Evolutionary conservation across 805 yeast species (phyloP).

Genomic region (Wickerhamiella sorbophila): DNA sequence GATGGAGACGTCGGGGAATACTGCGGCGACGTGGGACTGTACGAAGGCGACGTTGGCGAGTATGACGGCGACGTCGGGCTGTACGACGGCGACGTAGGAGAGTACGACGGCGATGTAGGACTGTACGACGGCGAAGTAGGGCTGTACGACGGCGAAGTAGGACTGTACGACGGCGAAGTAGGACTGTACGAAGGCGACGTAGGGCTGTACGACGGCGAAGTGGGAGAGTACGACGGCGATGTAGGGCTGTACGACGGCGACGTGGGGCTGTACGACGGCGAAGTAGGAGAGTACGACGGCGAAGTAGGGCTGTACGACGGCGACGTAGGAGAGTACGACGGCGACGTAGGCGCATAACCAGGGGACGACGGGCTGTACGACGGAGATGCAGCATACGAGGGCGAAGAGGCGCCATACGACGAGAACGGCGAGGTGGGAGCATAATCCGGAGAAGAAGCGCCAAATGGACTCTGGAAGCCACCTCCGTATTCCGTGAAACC

Average conservation of each 20-base stretch:
- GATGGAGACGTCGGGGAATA: slow-evolving; percentile 50
- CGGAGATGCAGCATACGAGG: slow-evolving; percentile 61
- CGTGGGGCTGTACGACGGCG: slow-evolving; percentile 32
- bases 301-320: slow-evolving; percentile 67
- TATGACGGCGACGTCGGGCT: slow-evolving; percentile 53
- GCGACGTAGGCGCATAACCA: slow-evolving; percentile 52
- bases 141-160: slow-evolving; percentile 28
- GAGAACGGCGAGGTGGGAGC: slow-evolving; percentile 66
- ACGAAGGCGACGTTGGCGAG: slow-evolving; percentile 54
- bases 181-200: slow-evolving; percentile 48
- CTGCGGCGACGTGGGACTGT: slow-evolving; percentile 53
- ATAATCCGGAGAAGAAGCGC: slow-evolving; percentile 43
- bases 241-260: slow-evolving; percentile 18
- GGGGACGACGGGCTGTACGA: slow-evolving; percentile 58
- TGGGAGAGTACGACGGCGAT: slow-evolving; percentile 36
- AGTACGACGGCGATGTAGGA: slow-evolving; percentile 47
- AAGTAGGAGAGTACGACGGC: slow-evolving; percentile 53
- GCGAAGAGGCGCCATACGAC: slow-evolving; percentile 46
- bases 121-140: slow-evolving; percentile 64
- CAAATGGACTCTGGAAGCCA: slow-evolving; percentile 36
- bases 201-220: slow-evolving; percentile 47
- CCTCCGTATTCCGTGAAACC: slow-evolving; percentile 87
- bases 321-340: slow-evolving; percentile 67
- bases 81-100: slow-evolving; percentile 45
- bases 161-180: slow-evolving; percentile 65